These are phyloP conservation scores for Dothideomycetes sp. DNA, from an alignment of 2,329 filamentous ascomycete genomes.

Conservation along the genomic window DNA sequence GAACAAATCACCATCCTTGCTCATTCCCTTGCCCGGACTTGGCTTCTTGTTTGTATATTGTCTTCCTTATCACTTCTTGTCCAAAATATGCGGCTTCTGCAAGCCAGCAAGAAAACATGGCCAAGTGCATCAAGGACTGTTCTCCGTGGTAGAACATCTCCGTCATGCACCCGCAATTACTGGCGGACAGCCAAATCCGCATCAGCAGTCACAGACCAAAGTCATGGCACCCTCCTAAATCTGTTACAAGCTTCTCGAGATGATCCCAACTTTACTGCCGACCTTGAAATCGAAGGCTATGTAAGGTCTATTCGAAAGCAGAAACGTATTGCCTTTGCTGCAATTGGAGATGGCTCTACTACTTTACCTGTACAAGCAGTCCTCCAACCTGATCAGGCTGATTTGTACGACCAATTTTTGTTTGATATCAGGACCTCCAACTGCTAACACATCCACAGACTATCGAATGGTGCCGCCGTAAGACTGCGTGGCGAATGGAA, in stretches of 20 bases:
- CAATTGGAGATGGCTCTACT: slow-evolving; percentile 79
- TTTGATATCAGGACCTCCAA: neutral
- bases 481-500: slow-evolving; percentile 68
- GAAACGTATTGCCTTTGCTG: slow-evolving; percentile 72
- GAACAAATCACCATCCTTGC: no score
- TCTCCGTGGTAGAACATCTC: neutral
- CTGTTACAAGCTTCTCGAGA: neutral
- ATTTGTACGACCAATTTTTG: slow-evolving; percentile 66
- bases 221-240: neutral
- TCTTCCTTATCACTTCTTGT: no score
- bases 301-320: slow-evolving; percentile 77
- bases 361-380: slow-evolving; percentile 70
- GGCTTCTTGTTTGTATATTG: no score
- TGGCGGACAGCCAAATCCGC: neutral
- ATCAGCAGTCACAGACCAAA: neutral
- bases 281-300: slow-evolving; percentile 55
- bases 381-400: slow-evolving; percentile 57
- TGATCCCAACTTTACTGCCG: neutral
- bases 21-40: no score
- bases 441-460: slow-evolving; percentile 36
- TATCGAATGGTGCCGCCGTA: slow-evolving; percentile 73
- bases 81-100: no score
- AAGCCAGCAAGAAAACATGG: neutral
- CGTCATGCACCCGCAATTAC: neutral
- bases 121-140: neutral